These are phyloP conservation scores for Penicillium riverlandense DNA, from an alignment of 495 filamentous ascomycete genomes.

Conservation along the genomic window DNA sequence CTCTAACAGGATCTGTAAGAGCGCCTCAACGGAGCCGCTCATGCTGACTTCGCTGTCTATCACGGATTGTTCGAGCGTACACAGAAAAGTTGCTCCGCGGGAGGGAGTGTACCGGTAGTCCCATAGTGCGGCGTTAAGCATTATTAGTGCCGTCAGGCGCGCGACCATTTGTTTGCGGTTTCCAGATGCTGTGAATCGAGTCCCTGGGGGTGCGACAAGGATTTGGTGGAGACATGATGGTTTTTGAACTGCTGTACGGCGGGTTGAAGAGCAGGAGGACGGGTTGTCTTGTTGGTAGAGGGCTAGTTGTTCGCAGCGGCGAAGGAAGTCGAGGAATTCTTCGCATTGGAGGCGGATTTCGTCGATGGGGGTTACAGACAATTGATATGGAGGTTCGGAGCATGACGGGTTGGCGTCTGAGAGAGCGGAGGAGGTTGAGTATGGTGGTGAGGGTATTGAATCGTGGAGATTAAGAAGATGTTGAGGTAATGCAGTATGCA, in stretches of 20 bases:
- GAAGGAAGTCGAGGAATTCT: conserved; percentile 31
- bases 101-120: conserved; percentile 27
- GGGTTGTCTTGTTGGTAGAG: conserved; percentile 16
- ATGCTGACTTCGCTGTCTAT: conserved; percentile 30
- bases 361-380: conserved; percentile 10
- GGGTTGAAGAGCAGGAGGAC: conserved; percentile 7
- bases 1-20: conserved; percentile 31
- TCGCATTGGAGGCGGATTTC: conserved; percentile 29
- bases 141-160: conserved; percentile 24
- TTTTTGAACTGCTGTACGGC: conserved; percentile 19
- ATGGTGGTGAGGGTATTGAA: conserved; percentile 16
- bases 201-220: conserved; percentile 21
- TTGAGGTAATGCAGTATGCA: not conserved
- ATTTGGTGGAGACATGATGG: conserved; percentile 20
- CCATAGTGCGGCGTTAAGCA: conserved; percentile 34
- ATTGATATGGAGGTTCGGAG: not conserved
- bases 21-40: conserved; percentile 30
- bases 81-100: conserved; percentile 24
- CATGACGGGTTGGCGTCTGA: conserved; percentile 3
- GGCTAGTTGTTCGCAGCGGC: conserved; percentile 29
- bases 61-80: conserved; percentile 19
- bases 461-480: not conserved
- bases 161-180: conserved; percentile 32
- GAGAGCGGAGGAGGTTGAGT: conserved; percentile 13
- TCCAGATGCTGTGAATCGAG: conserved; percentile 23